Percentiles rank a stretch among this genome's conserved stretches.
Conservation (phyloP, 2,329 filamentous ascomycete species). For the Laburnicola sp. region DNA sequence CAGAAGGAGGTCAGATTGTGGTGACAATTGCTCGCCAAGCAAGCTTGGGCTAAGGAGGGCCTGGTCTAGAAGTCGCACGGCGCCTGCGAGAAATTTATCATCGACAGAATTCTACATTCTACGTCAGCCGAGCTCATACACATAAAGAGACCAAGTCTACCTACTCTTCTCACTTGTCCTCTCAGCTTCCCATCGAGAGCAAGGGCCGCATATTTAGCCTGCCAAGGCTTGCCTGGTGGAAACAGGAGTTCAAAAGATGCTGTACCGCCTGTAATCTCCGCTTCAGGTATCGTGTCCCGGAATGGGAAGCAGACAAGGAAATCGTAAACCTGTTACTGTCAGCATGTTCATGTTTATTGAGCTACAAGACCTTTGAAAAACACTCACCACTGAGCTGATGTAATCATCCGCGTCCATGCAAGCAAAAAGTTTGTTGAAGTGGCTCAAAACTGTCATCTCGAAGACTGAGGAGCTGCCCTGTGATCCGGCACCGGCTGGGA, state of each 20-base stretch:
- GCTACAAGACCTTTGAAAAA: neutral
- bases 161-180: constrained; percentile 37
- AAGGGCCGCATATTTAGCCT: constrained; percentile 40
- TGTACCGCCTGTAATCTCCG: constrained; percentile 28
- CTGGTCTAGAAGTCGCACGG: constrained; percentile 34
- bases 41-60: constrained; percentile 35
- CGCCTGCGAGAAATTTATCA: constrained; percentile 36
- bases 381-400: constrained; percentile 34
- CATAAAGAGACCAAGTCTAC: constrained; percentile 4
- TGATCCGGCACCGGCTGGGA: constrained; percentile 23
- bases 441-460: constrained; percentile 76
- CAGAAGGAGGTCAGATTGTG: constrained; percentile 29
- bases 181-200: constrained; percentile 36
- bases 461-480: constrained; percentile 55
- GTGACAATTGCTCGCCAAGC: constrained; percentile 24
- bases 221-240: constrained; percentile 40
- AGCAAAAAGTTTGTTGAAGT: constrained; percentile 82
- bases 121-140: constrained; percentile 14
- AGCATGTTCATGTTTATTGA: constrained; percentile 8
- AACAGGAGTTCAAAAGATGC: constrained; percentile 33
- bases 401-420: constrained; percentile 73
- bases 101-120: constrained; percentile 32
- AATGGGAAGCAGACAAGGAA: constrained; percentile 40
- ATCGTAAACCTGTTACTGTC: constrained; percentile 35
- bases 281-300: constrained; percentile 33